Evolutionary conservation across 345 rosid species (phyloP).

Genomic region (Hirschfeldia incana): DNA sequence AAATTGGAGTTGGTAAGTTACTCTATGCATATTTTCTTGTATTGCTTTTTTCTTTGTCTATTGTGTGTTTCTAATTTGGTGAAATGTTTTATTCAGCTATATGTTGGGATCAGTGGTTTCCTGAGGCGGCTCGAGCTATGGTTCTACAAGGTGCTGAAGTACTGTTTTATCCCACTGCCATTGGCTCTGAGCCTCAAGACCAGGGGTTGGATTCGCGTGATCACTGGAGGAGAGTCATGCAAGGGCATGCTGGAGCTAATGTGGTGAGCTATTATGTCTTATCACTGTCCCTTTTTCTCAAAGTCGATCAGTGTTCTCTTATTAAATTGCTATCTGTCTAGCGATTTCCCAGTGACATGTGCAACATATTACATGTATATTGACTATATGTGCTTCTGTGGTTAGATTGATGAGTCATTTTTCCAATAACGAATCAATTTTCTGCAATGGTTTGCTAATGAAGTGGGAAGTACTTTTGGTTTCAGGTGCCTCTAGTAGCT

Average conservation of each 20-base stretch:
- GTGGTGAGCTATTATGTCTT: slow-evolving; percentile 51
- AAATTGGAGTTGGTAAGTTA: slow-evolving; percentile 85
- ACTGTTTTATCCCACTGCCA: slow-evolving; percentile 86
- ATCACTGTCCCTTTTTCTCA: background rate
- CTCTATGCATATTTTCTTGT: slow-evolving; percentile 3
- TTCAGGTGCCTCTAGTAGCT: slow-evolving; percentile 79
- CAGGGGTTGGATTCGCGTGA: slow-evolving; percentile 84
- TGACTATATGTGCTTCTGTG: background rate
- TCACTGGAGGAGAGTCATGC: slow-evolving; percentile 96
- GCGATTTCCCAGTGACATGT: background rate
- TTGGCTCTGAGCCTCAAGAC: slow-evolving; percentile 97
- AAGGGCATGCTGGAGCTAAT: slow-evolving; percentile 98
- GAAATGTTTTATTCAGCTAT: slow-evolving; percentile 51
- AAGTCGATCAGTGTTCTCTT: background rate
- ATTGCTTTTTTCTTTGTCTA: too few relatives aligned
- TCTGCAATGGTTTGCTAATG: too few relatives aligned
- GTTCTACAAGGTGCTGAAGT: slow-evolving; percentile 87
- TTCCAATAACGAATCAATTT: too few relatives aligned
- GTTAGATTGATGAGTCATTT: too few relatives aligned
- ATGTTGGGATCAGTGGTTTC: slow-evolving; percentile 96
- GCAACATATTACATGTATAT: background rate
- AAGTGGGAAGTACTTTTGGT: background rate
- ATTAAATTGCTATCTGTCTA: background rate
- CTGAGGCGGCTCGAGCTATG: slow-evolving; percentile 95
- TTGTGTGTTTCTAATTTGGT: background rate